A percentile compares a stretch with the other conserved stretches of the same genome.
These are phyloP conservation scores for Prunus kanzakura DNA, from an alignment of 306 rosid genomes.

Conservation along the genomic window DNA sequence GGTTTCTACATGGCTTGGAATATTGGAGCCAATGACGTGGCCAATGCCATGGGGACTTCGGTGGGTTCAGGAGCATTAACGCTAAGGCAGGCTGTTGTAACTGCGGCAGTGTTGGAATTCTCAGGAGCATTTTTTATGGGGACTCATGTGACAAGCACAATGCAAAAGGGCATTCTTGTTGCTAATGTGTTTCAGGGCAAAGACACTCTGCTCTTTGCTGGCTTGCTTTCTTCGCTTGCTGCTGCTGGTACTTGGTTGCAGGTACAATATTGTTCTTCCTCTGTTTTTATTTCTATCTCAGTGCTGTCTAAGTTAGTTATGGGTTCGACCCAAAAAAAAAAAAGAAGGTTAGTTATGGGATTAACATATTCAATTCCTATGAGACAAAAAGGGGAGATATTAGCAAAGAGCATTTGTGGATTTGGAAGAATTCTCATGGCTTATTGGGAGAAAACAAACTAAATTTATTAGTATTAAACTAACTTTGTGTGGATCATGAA, in stretches of 20 bases:
- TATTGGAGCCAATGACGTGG: conserved; percentile 97
- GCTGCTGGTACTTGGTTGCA: conserved; percentile 99
- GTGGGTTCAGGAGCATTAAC: conserved; percentile 94
- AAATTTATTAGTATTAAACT: neutral
- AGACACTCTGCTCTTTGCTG: conserved; percentile 65
- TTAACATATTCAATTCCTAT: neutral
- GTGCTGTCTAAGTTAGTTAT: too few relatives aligned
- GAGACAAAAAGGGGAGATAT: neutral
- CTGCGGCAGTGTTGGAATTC: conserved; percentile 85
- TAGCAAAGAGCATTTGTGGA: neutral
- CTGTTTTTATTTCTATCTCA: neutral
- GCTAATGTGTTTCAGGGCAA: conserved; percentile 78
- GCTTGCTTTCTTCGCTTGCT: conserved; percentile 89
- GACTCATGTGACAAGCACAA: conserved; percentile 82
- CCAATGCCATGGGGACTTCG: conserved; percentile 98
- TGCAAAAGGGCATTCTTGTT: conserved; percentile 93
- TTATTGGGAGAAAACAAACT: neutral
- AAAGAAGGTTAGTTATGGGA: neutral
- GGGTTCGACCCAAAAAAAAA: neutral
- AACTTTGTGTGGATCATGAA: too few relatives aligned
- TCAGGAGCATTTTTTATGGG: conserved; percentile 90
- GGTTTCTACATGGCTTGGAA: conserved; percentile 99
- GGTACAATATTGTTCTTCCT: conserved; percentile 33
- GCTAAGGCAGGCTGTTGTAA: conserved; percentile 77
- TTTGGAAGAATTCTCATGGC: neutral